Evolutionary conservation across 805 yeast genomes (phyloP), one percentile per base, ranked within the genome.

Genomic region (Lachancea sp.): DNA sequence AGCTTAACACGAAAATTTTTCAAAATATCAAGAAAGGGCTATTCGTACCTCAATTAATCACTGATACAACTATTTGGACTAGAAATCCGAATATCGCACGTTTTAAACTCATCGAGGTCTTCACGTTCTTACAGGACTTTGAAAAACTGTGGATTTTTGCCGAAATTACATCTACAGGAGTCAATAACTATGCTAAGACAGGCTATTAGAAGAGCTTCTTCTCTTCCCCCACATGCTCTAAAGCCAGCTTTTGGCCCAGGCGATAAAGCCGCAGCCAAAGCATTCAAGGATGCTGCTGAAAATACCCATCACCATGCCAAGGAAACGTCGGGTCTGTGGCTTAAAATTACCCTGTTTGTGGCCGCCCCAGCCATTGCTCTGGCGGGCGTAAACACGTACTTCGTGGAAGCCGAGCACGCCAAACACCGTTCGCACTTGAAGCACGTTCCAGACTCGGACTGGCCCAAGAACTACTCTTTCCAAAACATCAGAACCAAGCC

Each of bases 381-480:
- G 56, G 74, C 90, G 51, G 84, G 92, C 36, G 72, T 81, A 59
- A 87, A 87, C 71, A 86, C 92, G 41, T 80, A 75, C 67, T 77
- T 75, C 55, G 73, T 82, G 60, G 98, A 90, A 73, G 68, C 73
- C 57, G 86, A 83, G 66, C 98, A 92, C 67, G 88, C 92, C 53
- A 75, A 80, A 58, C 98, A 92, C 75, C 79, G 92, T 72, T 75
- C 74, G 63, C 92, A 83, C 67, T 69, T 78, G 57, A 61, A 66
- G 38, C 71, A 71, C 55, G 70, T 86, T 43, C 65, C 87, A 24
- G 97, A 89, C 64, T 90, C 82, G 55, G 95, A 89, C 63, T 85
- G 95, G 88, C 97, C 97, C 60, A 70, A 65, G 47, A 92, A 83
- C 68, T 85, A 85, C 72, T 89, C 80, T 56, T 92, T 78, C 78